These are phyloP conservation scores for Starmerella vaccinii DNA, from an alignment of 805 yeast genomes.

Conservation along the genomic window DNA sequence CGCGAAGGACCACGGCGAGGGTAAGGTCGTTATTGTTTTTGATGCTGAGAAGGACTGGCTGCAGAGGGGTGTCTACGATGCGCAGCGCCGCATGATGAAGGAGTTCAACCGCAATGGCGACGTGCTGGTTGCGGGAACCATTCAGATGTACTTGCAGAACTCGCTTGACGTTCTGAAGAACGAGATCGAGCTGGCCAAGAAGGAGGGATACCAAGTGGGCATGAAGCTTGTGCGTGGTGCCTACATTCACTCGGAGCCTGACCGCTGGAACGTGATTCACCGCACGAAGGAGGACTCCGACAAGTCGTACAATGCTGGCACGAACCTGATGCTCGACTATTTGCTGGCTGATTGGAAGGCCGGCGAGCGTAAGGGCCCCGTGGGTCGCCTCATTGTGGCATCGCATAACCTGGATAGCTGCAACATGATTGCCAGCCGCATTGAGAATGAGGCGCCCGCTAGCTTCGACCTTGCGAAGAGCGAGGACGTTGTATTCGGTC, in stretches of 20 bases:
- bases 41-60: slow-evolving; percentile 88
- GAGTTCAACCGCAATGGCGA: slow-evolving; percentile 57
- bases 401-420: slow-evolving; percentile 81
- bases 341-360: slow-evolving; percentile 38
- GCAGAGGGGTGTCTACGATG: slow-evolving; percentile 83
- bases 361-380: slow-evolving; percentile 44
- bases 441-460: slow-evolving; percentile 32
- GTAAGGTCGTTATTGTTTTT: slow-evolving; percentile 51
- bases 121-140: slow-evolving; percentile 69
- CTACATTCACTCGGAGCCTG: slow-evolving; percentile 78
- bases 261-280: slow-evolving; percentile 58
- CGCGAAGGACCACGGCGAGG: slow-evolving; percentile 34
- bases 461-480: slow-evolving; percentile 25
- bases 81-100: slow-evolving; percentile 70
- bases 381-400: slow-evolving; percentile 61
- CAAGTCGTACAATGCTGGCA: slow-evolving; percentile 58
- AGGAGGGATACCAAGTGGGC: slow-evolving; percentile 59
- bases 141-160: slow-evolving; percentile 81
- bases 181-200: slow-evolving; percentile 57
- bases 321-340: slow-evolving; percentile 49
- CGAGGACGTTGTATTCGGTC: slow-evolving; percentile 62
- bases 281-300: slow-evolving; percentile 75
- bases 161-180: slow-evolving; percentile 49
- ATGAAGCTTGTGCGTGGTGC: slow-evolving; percentile 93
- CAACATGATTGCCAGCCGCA: slow-evolving; percentile 51